Evolutionary conservation across 495 filamentous ascomycete species (phyloP).

Genomic region (Poronia punctata): DNA sequence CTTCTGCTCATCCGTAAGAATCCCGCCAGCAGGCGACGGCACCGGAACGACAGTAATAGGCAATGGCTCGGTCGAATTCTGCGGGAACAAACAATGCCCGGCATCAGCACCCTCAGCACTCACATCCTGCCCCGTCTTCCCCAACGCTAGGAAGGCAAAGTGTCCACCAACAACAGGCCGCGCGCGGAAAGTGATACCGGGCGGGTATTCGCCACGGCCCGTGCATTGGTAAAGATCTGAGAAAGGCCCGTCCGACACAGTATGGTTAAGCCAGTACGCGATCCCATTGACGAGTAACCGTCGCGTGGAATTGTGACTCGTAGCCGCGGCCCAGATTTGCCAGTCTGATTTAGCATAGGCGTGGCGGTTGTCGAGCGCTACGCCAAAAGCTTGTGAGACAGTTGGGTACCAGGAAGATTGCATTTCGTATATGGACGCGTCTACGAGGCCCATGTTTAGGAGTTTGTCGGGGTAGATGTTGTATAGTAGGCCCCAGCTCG

Average conservation of each 20-base stretch:
- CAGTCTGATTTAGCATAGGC: constrained; percentile 73
- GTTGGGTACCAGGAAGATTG: constrained; percentile 66
- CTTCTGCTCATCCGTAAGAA: too few relatives aligned
- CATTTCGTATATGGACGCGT: constrained; percentile 57
- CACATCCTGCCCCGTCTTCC: constrained; percentile 53
- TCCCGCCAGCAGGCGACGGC: constrained; percentile 4
- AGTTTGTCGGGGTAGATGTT: constrained; percentile 69
- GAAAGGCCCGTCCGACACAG: constrained; percentile 32
- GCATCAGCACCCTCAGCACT: constrained; percentile 39
- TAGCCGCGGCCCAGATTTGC: constrained; percentile 70
- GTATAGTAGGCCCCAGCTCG: constrained; percentile 74
- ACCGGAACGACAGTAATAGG: constrained; percentile 1
- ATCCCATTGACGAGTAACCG: constrained; percentile 57
- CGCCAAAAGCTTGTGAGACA: constrained; percentile 59
- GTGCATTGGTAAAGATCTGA: constrained; percentile 38
- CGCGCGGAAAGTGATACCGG: constrained; percentile 30
- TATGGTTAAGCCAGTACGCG: constrained; percentile 67
- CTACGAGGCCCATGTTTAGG: constrained; percentile 40
- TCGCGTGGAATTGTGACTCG: constrained; percentile 46
- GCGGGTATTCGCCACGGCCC: constrained; percentile 21
- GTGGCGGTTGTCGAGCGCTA: constrained; percentile 69
- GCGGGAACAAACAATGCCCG: constrained; percentile 28
- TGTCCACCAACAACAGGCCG: constrained; percentile 52
- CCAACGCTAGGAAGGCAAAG: constrained; percentile 38
- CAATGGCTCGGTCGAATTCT: constrained; percentile 11